Conservation (phyloP, 805 yeast genomes). For the Candida piceae region DNA sequence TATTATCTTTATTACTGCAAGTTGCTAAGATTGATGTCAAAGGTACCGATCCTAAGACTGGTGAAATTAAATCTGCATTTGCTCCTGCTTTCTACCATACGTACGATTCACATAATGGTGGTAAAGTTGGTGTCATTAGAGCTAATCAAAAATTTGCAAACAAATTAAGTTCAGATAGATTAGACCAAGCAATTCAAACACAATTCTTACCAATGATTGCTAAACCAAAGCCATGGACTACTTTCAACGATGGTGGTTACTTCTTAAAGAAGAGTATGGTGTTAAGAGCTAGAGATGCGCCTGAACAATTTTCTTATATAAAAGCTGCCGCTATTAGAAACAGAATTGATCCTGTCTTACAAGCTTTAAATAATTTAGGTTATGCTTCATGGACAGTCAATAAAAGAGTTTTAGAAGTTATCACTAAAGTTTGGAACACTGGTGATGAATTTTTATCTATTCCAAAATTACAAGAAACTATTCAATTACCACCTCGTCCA, state of each 20-base stretch:
- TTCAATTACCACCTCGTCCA: conserved; percentile 53
- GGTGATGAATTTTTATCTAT: conserved; percentile 73
- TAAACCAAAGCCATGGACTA: conserved; percentile 84
- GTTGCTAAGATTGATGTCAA: conserved; percentile 78
- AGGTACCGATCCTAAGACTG: conserved; percentile 78
- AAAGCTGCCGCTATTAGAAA: conserved; percentile 75
- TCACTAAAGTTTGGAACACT: conserved; percentile 81
- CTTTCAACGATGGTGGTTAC: conserved; percentile 83
- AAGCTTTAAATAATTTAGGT: conserved; percentile 84
- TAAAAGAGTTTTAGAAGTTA: conserved; percentile 56
- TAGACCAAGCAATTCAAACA: conserved; percentile 63
- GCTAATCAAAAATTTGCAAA: conserved; percentile 65
- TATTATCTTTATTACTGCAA: conserved; percentile 69
- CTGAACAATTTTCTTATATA: conserved; percentile 85
- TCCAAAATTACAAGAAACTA: conserved; percentile 45
- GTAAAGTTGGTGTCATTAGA: conserved; percentile 74
- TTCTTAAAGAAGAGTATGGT: conserved; percentile 56
- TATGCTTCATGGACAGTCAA: conserved; percentile 91
- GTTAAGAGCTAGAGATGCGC: conserved; percentile 75
- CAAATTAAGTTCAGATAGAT: conserved; percentile 60
- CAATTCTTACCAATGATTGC: conserved; percentile 91
- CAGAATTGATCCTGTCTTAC: conserved; percentile 59
- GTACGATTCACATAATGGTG: conserved; percentile 76
- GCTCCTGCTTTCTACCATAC: conserved; percentile 92
- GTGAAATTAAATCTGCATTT: conserved; percentile 55